phyloP scores from a whole-genome alignment of 2,329 filamentous ascomycete species.

The Cryphonectria naterciae region DNA sequence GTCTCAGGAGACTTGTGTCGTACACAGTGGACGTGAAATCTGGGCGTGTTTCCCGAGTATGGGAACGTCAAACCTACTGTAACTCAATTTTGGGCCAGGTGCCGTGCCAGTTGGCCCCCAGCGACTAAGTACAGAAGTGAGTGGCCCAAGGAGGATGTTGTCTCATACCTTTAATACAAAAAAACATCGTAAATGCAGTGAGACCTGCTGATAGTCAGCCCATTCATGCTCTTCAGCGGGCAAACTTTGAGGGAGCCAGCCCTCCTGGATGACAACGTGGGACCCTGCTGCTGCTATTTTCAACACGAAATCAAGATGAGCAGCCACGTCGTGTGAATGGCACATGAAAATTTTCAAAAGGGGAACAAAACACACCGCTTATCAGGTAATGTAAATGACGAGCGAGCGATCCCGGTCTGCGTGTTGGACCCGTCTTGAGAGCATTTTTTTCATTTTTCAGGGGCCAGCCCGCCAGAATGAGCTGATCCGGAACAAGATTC shows the following conservation, averaged over 20 bases:
- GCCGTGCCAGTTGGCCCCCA: background rate
- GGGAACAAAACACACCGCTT: constrained; percentile 1
- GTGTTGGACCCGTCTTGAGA: background rate
- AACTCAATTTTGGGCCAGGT: background rate
- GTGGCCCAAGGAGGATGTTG: background rate
- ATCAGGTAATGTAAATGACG: background rate
- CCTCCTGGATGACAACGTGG: background rate
- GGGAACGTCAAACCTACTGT: background rate
- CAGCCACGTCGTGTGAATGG: background rate
- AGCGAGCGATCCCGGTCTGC: background rate
- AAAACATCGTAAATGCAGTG: background rate
- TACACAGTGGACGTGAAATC: background rate
- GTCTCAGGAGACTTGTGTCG: background rate
- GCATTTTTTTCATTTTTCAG: background rate
- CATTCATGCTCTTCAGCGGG: background rate
- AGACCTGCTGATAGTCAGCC: background rate
- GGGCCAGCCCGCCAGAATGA: constrained; percentile 16
- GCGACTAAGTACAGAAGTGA: background rate
- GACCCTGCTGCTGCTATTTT: background rate
- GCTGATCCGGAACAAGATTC: constrained; percentile 28
- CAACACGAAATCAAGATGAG: background rate
- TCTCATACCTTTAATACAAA: background rate
- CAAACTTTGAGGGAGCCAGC: background rate
- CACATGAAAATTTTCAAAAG: background rate
- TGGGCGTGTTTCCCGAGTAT: background rate